Base-by-base conservation (phyloP, 139 green algal species). In the Monoraphidium neglectum region DNA sequence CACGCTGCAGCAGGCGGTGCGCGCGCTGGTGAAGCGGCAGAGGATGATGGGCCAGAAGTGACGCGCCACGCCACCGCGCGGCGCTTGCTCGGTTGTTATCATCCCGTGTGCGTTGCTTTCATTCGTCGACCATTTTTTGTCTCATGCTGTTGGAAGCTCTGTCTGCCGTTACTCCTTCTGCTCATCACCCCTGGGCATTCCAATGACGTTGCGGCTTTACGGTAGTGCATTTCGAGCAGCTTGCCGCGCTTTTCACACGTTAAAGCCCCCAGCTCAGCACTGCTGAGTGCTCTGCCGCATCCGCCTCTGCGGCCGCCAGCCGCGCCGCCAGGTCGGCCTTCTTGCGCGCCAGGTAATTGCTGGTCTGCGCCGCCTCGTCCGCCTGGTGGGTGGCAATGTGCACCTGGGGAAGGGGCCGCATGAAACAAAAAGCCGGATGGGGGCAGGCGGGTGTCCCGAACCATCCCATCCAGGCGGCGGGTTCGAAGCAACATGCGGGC, bases 331-430 rank as follows among this genome's bases (percentile, higher is more conserved):
- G 40, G 32, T 80, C 65, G 49, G 72, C 75, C 28, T 75, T 35
- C 53, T 80, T 80, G 23, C 43, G 38, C 24, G 13, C 32, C 38
- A 80, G 36, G 32, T 75, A 80, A 51, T 80, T 80, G 37, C 21
- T 2, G 59, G 75, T 80, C 54, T 75, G 53, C 2, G 47, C 75
- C 33, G 75, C 54, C 37, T 69, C 62, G 46, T 75, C 54, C 24
- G 16, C 54, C n/a, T 70, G 37, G 49, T 62, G 21, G 16, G 38
- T 43, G 54, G 51, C 28, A 8, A 57, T 15, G 49, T 73, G 59
- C 49, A 73, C 33, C 73, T 72, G 49, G n/a, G 10, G 28, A 13
- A 8, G 12, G 12, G 57, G 28, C 10, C 6, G 57, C 10, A 10
- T 8, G 28, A 32, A 65, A n/a, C n/a, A n/a, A n/a, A n/a, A n/a